Evolutionary conservation across 768 basidiomycete species (phyloP).

Genomic region (Leucocoprinus sp.): DNA sequence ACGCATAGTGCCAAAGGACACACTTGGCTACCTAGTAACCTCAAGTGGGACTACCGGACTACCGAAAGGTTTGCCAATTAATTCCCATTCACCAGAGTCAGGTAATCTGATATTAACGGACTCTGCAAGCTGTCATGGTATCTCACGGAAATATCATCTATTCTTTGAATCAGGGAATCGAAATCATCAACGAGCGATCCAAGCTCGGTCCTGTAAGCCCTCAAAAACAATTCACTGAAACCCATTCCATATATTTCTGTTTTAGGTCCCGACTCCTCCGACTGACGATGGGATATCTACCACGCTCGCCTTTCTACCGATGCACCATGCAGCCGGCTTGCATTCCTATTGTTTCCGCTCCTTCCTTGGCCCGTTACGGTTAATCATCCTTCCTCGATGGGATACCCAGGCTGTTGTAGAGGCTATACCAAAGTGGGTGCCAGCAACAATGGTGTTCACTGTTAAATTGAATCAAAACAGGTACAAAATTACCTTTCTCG

Average conservation of each 20-base stretch:
- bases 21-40: conserved; percentile 62
- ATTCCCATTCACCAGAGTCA: background rate
- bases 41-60: conserved; percentile 75
- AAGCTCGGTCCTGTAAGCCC: too few species aligned
- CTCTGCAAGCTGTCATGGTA: conserved; percentile 59
- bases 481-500: conserved; percentile 42
- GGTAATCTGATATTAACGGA: background rate
- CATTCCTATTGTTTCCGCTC: conserved; percentile 41
- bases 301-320: conserved; percentile 50
- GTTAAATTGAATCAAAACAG: conserved; percentile 24
- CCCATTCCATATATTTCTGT: background rate
- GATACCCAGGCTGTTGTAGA: conserved; percentile 41
- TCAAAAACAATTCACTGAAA: conserved; percentile 14
- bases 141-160: conserved; percentile 56
- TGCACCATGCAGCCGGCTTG: conserved; percentile 64
- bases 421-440: conserved; percentile 48
- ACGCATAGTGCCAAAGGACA: conserved; percentile 39
- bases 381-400: conserved; percentile 56
- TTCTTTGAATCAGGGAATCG: conserved; percentile 38
- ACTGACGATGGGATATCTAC: conserved; percentile 41
- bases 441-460: background rate
- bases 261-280: conserved; percentile 29
- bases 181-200: too few species aligned
- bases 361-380: conserved; percentile 36
- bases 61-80: conserved; percentile 45